Evolutionary conservation across 192 early-diverging fungal species (phyloP).

Genomic region (Gaertneriomyces sp.): DNA sequence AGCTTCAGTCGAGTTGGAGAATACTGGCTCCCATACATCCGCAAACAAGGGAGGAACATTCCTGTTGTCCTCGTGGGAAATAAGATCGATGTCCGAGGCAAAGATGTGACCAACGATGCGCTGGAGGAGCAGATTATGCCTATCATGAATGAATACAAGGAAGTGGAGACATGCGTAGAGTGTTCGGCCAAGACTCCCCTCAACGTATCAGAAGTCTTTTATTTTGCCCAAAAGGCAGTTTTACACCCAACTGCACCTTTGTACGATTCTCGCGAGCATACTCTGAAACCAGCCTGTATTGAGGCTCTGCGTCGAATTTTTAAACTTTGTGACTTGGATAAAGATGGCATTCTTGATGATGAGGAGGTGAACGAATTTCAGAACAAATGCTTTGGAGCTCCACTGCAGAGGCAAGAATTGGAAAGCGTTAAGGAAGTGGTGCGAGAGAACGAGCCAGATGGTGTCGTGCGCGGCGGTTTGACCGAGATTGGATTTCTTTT

Average conservation of each 20-base stretch:
- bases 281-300: constrained; percentile 82
- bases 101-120: constrained; percentile 74
- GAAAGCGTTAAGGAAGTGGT: constrained; percentile 96
- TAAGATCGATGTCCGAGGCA: constrained; percentile 86
- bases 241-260: constrained; percentile 94
- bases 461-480: constrained; percentile 79
- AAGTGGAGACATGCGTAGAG: constrained; percentile 98
- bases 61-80: constrained; percentile 93
- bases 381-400: constrained; percentile 95
- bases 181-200: constrained; percentile 94
- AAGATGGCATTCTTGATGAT: constrained; percentile 87
- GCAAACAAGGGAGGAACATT: constrained; percentile 86
- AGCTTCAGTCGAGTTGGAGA: constrained; percentile 81
- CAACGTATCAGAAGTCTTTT: constrained; percentile 99
- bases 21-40: constrained; percentile 93
- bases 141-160: constrained; percentile 99
- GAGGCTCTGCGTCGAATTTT: constrained; percentile 93
- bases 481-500: constrained; percentile 92
- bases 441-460: constrained; percentile 77
- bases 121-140: constrained; percentile 93
- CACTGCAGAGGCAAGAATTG: constrained; percentile 91
- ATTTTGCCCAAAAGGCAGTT: constrained; percentile 99
- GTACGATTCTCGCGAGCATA: constrained; percentile 91
- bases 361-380: constrained; percentile 96
- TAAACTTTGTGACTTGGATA: constrained; percentile 91